phyloP scores from a whole-genome alignment of 164 flowering plant genomes.

The Kalanchoe fedtschenkoi region DNA sequence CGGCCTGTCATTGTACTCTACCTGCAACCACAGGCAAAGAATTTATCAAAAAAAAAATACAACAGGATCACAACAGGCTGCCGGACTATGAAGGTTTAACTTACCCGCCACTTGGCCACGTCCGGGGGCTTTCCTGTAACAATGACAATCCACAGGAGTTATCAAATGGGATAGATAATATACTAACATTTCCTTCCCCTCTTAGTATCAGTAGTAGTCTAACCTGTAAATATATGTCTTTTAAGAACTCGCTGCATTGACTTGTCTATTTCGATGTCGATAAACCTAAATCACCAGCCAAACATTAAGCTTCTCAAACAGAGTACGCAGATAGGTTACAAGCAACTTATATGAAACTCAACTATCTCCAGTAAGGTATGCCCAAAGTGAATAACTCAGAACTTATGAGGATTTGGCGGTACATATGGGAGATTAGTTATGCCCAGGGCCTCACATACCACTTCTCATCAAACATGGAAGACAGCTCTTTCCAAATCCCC shows the following conservation, averaged over 20 bases:
- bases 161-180: too few species aligned
- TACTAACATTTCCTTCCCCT: too few species aligned
- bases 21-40: conserved; percentile 24
- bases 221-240: conserved; percentile 68
- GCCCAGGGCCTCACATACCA: conserved; percentile 51
- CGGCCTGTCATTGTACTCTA: conserved; percentile 78
- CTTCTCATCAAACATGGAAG: conserved; percentile 66
- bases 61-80: background rate
- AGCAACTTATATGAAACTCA: background rate
- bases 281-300: conserved; percentile 40
- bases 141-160: background rate
- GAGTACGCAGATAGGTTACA: background rate
- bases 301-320: background rate
- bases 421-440: background rate
- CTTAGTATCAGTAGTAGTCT: background rate
- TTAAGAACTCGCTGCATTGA: conserved; percentile 69
- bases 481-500: conserved; percentile 73
- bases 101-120: conserved; percentile 84
- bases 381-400: background rate
- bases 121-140: conserved; percentile 61
- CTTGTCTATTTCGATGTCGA: conserved; percentile 64
- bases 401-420: background rate
- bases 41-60: background rate
- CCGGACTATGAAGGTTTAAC: background rate
- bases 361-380: background rate